These are phyloP conservation scores for Solanum hybrid DNA, from an alignment of 305 asterid genomes.

Conservation along the genomic window DNA sequence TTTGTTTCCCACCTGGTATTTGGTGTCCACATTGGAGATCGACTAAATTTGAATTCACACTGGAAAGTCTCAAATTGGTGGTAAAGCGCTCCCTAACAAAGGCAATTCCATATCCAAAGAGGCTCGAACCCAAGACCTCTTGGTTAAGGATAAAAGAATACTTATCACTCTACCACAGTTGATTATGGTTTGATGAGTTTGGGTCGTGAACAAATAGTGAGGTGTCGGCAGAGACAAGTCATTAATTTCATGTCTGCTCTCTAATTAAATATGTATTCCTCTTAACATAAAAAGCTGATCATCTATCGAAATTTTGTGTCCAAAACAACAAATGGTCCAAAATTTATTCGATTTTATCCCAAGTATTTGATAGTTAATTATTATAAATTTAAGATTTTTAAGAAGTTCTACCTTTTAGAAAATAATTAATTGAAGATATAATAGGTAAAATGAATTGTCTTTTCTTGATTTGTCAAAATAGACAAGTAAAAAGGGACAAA, in stretches of 20 bases:
- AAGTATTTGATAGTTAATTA: background rate
- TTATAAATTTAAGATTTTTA: too few species aligned
- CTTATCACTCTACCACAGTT: too few species aligned
- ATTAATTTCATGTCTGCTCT: background rate
- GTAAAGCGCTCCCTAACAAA: too few species aligned
- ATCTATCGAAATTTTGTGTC: background rate
- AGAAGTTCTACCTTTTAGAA: too few species aligned
- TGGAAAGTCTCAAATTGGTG: too few species aligned
- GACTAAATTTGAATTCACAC: background rate
- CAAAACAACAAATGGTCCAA: background rate
- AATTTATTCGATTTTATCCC: background rate
- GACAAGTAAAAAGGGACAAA: too few species aligned
- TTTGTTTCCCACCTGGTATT: too few species aligned
- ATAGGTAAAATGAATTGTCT: too few species aligned
- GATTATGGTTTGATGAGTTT: background rate
- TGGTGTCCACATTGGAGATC: too few species aligned
- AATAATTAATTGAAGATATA: too few species aligned
- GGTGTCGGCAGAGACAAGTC: background rate
- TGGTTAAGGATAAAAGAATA: rapidly evolving
- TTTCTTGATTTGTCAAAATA: too few species aligned
- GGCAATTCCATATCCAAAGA: background rate
- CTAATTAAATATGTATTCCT: background rate
- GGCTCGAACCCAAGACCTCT: too few species aligned
- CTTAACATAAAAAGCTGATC: background rate
- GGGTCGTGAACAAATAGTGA: background rate